These are phyloP conservation scores for Zygnema circumcarinatum DNA, from an alignment of 139 green algal genomes.

Conservation along the genomic window DNA sequence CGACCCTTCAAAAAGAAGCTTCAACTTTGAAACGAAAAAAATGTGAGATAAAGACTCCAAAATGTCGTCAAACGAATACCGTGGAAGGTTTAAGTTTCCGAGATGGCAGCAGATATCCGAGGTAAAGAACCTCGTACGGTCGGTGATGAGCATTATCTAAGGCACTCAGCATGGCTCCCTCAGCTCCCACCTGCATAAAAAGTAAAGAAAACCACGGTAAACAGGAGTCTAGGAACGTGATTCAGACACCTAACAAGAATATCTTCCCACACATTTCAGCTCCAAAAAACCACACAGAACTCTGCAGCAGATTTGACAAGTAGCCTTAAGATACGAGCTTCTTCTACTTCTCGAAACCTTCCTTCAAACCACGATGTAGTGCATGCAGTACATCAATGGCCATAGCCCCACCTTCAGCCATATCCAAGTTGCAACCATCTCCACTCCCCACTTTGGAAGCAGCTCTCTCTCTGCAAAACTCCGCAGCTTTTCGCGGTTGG, in stretches of 20 bases:
- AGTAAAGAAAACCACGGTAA: constrained; percentile 8
- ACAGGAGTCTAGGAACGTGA: neutral
- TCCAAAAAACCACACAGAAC: neutral
- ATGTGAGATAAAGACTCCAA: no score
- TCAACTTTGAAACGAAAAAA: no score
- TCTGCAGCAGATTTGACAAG: no score
- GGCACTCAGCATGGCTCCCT: constrained; percentile 59
- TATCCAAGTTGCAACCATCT: constrained; percentile 72
- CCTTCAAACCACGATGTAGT: no score
- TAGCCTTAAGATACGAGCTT: no score
- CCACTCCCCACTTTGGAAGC: constrained; percentile 75
- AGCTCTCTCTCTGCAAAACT: constrained; percentile 75
- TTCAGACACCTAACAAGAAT: neutral
- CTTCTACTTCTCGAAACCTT: no score
- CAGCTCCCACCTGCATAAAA: constrained; percentile 38
- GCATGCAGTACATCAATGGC: no score
- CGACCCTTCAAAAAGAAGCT: no score
- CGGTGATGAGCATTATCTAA: constrained; percentile 69
- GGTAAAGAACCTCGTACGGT: constrained; percentile 75
- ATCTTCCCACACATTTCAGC: neutral
- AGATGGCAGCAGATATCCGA: constrained; percentile 10
- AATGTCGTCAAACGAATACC: no score
- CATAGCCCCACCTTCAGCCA: constrained; percentile 81
- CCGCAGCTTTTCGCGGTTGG: constrained; percentile 76
- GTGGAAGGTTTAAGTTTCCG: no score